Base-by-base conservation (phyloP, 371 early-diverging fungal species). In the Blakeslea trispora region DNA sequence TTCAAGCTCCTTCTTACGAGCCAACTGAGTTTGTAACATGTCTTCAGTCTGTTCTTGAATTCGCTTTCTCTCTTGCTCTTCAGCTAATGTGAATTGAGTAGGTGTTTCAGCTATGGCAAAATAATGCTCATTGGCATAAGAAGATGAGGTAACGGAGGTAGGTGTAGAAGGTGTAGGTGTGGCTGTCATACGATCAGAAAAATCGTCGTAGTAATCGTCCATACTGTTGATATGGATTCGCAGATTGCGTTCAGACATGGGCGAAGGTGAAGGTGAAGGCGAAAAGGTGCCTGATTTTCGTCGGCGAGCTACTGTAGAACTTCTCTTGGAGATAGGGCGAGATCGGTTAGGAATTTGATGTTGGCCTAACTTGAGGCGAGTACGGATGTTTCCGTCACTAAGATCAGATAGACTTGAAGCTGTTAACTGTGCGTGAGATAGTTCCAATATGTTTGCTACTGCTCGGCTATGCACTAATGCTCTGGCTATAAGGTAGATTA, bases 381-480 rank as follows among this genome's bases (percentile, higher is more conserved):
- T 68, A 23, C 71, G 56, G 22, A 78, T 66, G 49, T 67, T 71
- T 37, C 56, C 40, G 34, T 78, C 79, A 50, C 72, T 72, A 15
- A 76, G 39, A 46, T 78, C 75, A 13, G 65, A 64, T 41, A 72
- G 45, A 21, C 59, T 73, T 24, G 83, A 75, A 6, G 79, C 76
- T 35, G 77, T 79, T 49, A 83, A 60, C 37, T 78, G 80, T 19
- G 77, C 78, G 67, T 81, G 73, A 34, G 72, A 68, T 52, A 77
- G 69, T 61, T 86, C 77, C 52, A 86, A 74, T 24, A 83, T 51
- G 28, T 68, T 62, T 10, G 82, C 85, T 11, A 89, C 86, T 4
- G 84, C 74, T 57, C 86, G 71, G 55, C 89, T 87, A 55, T 89
- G 89, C 24, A 89, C 88, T 24, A 89, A 69, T 28, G 86, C 84